Base-by-base conservation (phyloP, 2,329 filamentous ascomycete species). In the Penicillium sp. region DNA sequence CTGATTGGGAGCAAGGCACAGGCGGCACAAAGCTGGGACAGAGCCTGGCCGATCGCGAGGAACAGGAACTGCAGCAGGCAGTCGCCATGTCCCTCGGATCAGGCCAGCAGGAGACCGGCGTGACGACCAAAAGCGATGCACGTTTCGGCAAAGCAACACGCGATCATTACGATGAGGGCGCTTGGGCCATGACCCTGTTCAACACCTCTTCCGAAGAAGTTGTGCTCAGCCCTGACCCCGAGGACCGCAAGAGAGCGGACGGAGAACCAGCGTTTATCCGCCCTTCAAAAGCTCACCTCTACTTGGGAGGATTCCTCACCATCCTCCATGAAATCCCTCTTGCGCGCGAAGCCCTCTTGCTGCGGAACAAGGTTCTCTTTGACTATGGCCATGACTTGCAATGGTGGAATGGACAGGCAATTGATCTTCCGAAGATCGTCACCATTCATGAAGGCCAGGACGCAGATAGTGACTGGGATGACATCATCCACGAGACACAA, bases 251-350 rank as follows among this genome's bases (percentile, higher is more conserved):
- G 58, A 72, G 75, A 49, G 62, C 69, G 16, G 57, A 67, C 4
- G 71, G 68, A 27, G 71, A 78, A 51, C 81, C 80, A 11, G 74
- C 74, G 13, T 79, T 84, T 47, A 65, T 84, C 42, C 80, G 81
- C 47, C 78, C 78, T 13, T 68, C 76, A 2, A 69, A 74, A 10
- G 70, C 74, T 35, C 71, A 69, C 34, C 71, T 78, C 47, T 79
- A 79, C 56, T 66, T 82, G n/a, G 74, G 77, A 23, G 76, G 75
- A 3, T 66, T 83, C 16, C 58, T 85, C 35, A 81, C 79, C 4
- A 82, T 85, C 47, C 70, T 81, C n/a, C 78, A 82, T 57, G 72
- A 76, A 16, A 81, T 84, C 45, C 80, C 81, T 3, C 65, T 77
- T 24, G 77, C 76, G 16, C 73, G 80, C 46, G 79, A 82, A 58